A percentile compares a stretch with the other conserved stretches of the same genome.
Evolutionary conservation across 495 filamentous ascomycete genomes (phyloP).

Genomic region (Penicillium salamii): DNA sequence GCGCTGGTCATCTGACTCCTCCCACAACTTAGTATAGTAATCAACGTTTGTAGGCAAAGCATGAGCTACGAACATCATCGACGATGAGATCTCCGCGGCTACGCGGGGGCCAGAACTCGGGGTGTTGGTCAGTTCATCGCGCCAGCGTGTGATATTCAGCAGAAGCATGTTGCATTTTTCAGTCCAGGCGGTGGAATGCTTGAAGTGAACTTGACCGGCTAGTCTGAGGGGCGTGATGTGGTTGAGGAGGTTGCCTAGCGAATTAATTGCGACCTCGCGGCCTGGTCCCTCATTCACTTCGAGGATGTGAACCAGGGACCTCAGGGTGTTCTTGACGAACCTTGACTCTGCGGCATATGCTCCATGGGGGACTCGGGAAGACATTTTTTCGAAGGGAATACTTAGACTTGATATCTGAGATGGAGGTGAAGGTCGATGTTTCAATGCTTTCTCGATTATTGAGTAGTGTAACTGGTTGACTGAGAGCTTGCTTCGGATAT

Average conservation of each 20-base stretch:
- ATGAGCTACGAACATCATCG: neutral
- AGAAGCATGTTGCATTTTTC: neutral
- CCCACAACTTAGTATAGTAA: too few species aligned
- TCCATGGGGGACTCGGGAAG: neutral
- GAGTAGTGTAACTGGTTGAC: too few species aligned
- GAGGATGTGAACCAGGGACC: slow-evolving; percentile 5
- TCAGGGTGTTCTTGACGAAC: slow-evolving; percentile 1
- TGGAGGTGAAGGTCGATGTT: too few species aligned
- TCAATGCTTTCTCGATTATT: too few species aligned
- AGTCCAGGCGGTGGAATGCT: neutral
- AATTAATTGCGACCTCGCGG: neutral
- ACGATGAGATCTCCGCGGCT: neutral
- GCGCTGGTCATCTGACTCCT: neutral
- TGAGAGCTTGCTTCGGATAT: too few species aligned
- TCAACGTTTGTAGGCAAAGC: too few species aligned
- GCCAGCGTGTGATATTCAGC: neutral
- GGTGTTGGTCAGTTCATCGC: neutral
- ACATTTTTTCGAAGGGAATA: too few species aligned
- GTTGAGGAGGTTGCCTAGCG: neutral
- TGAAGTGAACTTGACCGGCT: neutral
- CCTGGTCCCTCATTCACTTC: neutral
- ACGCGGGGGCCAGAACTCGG: neutral
- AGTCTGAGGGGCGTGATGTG: neutral
- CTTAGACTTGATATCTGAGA: too few species aligned
- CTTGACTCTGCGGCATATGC: neutral